phyloP scores from a whole-genome alignment of 345 rosid species.

The Euphorbia lathyris region DNA sequence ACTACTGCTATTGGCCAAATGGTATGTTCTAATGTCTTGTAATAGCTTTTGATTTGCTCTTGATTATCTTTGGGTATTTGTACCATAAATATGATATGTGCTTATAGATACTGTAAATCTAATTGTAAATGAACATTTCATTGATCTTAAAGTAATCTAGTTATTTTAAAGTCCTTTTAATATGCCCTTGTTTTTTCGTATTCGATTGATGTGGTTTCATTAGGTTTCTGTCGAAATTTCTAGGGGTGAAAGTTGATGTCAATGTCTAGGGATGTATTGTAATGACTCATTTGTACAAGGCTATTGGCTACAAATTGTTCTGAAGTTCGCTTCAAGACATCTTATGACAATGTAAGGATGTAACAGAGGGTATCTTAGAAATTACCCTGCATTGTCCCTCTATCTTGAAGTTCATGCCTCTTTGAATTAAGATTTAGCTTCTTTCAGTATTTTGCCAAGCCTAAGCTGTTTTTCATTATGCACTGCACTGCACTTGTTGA shows the following conservation, averaged over 20 bases:
- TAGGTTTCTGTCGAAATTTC: background rate
- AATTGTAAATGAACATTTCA: no score
- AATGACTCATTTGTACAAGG: background rate
- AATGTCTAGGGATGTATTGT: background rate
- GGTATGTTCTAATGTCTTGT: constrained; percentile 39
- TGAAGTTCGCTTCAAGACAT: background rate
- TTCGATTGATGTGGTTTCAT: background rate
- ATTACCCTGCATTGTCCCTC: no score
- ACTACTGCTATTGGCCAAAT: constrained; percentile 77
- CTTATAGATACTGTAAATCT: background rate
- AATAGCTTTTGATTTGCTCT: background rate
- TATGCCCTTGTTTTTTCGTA: background rate
- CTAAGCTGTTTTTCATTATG: background rate
- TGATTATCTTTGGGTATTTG: background rate
- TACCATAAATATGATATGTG: background rate
- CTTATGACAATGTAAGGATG: background rate
- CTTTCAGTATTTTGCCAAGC: background rate
- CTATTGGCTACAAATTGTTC: background rate
- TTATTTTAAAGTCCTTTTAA: no score
- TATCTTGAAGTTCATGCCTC: background rate
- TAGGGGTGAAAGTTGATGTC: background rate
- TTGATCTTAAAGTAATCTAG: background rate
- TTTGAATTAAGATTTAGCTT: background rate
- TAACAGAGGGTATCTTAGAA: background rate
- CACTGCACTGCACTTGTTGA: background rate